These are phyloP conservation scores for Sporothrix inflata DNA, from an alignment of 2,329 filamentous ascomycete species.

Conservation along the genomic window DNA sequence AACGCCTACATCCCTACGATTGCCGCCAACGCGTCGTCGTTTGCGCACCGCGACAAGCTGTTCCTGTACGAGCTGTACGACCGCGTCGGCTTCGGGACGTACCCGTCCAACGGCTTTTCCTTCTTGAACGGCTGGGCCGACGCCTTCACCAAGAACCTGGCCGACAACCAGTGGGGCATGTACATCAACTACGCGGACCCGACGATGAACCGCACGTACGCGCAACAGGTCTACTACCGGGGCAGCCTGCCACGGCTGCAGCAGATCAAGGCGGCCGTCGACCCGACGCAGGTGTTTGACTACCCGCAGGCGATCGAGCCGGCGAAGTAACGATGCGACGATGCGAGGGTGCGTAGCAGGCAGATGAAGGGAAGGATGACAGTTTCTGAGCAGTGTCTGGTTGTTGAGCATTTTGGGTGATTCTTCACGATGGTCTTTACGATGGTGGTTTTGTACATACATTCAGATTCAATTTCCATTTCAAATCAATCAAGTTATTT, in stretches of 20 bases:
- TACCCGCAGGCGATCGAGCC: slow-evolving; percentile 44
- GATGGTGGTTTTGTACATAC: neutral
- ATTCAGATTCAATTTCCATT: neutral
- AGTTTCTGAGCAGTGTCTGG: no score
- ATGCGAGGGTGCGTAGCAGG: neutral
- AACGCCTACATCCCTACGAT: slow-evolving; percentile 45
- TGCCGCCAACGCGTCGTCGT: slow-evolving; percentile 40
- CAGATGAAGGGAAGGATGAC: neutral
- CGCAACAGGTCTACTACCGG: slow-evolving; percentile 55
- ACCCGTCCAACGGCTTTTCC: slow-evolving; percentile 43
- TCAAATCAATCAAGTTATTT: neutral
- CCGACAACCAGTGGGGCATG: slow-evolving; percentile 48
- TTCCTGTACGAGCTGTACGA: slow-evolving; percentile 57
- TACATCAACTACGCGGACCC: slow-evolving; percentile 61
- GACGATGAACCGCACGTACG: slow-evolving; percentile 49
- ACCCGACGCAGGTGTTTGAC: slow-evolving; percentile 49
- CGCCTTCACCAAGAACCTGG: slow-evolving; percentile 38
- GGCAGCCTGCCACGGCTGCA: slow-evolving; percentile 44
- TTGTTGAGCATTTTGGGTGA: no score
- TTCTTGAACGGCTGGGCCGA: slow-evolving; percentile 50
- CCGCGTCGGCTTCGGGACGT: slow-evolving; percentile 39
- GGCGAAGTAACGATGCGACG: neutral
- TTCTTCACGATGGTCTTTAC: neutral
- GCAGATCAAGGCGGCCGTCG: slow-evolving; percentile 45
- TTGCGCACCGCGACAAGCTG: slow-evolving; percentile 49